Evolutionary conservation across 2,329 filamentous ascomycete species (phyloP).

Genomic region (Claviceps maximensis): DNA sequence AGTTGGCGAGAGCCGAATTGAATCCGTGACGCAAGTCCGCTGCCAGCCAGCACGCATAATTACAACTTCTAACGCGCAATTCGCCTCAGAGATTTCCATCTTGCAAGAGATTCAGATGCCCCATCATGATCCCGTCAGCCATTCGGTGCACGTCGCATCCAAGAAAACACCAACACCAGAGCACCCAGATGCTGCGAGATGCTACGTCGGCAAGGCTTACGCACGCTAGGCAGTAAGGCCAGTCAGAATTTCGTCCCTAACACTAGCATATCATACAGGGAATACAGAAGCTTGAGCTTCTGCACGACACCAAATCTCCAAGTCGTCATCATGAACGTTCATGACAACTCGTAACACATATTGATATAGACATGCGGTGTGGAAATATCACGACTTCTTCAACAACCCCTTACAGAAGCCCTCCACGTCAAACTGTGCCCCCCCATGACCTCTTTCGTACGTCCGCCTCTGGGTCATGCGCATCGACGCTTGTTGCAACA

Average conservation of each 20-base stretch:
- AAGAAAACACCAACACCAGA: not conserved
- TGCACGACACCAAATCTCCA: not conserved
- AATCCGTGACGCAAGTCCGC: not conserved
- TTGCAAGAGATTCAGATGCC: not conserved
- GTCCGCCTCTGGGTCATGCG: not conserved
- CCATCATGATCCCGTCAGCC: not conserved
- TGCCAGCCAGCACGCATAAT: no score
- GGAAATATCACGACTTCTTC: not conserved
- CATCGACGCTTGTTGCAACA: not conserved
- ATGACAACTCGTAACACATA: not conserved
- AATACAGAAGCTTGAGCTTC: not conserved
- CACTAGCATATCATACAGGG: constrained; percentile 1
- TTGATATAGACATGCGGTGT: not conserved
- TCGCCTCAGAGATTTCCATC: no score
- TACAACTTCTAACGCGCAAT: no score
- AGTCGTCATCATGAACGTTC: not conserved
- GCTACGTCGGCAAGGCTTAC: not conserved
- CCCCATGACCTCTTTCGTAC: not conserved
- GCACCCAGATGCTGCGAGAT: not conserved
- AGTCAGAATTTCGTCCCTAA: not conserved
- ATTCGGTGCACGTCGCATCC: not conserved
- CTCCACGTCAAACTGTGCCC: not conserved
- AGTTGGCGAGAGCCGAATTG: no score
- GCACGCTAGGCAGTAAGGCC: not conserved
- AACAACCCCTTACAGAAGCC: not conserved